Evolutionary conservation across 1,139 yeast genomes (phyloP), one percentile per base, ranked within the genome.

Genomic region (Nakaseomyces glabratus): DNA sequence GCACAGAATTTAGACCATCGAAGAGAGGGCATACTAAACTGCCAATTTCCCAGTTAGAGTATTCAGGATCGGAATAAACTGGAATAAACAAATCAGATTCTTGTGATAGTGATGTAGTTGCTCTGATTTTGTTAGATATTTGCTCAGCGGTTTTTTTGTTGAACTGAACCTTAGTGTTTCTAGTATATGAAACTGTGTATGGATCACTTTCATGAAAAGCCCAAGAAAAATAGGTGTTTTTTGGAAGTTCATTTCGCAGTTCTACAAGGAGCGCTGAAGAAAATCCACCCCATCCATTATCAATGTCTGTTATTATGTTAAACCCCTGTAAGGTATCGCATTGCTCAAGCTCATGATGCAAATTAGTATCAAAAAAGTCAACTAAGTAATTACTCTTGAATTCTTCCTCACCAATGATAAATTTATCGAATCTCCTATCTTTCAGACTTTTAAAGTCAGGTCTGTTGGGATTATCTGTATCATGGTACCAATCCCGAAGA

Each of bases 261-360:
- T 66, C 69, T 10, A 63, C 52, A 20, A 86, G 42, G 44, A 77
- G 47, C 30, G 67, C 67, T 23, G 63, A 56, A 1, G 82, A 60
- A 46, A 82, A 78, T 0, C 95, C 95, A 28, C 88, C 79, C 97
- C 97, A 90, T 0, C 80, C 81, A 24, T 74, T 67, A 51, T 82
- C 90, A 4, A 78, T 46, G 35, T 85, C 93, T 0, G 81, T 69
- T 2, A 77, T 52, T 0, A 82, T 38, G 44, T 79, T 81, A 9
- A 88, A 43, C 1, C 96, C 96, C 37, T 71, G 73, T 20, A 86
- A 54, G 17, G 63, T 58, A 53, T 90, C 97, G 50, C 93, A 76
- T 42, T 73, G 72, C 51, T 90, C 98, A n/a, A 90, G 52, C 31
- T 70, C 60, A 3, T 65, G 63, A 35, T 95, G 64, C 39, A 88